A percentile compares a stretch with the other conserved stretches of the same genome.
Conservation (phyloP, 2,329 filamentous ascomycete genomes). For the Ophiostoma quercus region DNA sequence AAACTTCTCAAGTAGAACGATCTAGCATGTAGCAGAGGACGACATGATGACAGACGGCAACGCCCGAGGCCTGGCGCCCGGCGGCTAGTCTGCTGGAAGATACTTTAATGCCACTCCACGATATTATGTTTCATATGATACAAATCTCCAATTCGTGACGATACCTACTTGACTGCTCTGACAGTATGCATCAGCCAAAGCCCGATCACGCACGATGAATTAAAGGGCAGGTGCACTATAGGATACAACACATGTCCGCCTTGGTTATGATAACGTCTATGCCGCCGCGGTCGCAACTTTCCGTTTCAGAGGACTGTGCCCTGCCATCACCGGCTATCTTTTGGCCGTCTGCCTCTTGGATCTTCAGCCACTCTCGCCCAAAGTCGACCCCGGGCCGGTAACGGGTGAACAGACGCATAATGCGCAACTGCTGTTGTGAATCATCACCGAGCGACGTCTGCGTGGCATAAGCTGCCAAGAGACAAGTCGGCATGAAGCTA, state of each 20-base stretch:
- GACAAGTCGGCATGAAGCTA: constrained; percentile 23
- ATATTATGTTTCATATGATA: background rate
- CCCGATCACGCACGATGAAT: background rate
- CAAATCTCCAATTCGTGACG: background rate
- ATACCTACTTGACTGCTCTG: background rate
- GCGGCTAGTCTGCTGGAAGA: background rate
- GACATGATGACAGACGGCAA: background rate
- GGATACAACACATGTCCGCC: background rate
- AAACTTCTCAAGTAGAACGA: constrained; percentile 31
- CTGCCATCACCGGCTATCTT: background rate
- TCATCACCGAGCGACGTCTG: background rate
- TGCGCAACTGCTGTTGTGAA: background rate
- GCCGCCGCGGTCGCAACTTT: background rate
- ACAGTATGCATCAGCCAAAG: background rate
- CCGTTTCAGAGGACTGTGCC: background rate
- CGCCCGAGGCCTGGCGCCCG: background rate
- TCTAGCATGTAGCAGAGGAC: background rate
- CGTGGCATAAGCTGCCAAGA: constrained; percentile 19
- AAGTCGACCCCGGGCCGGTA: background rate
- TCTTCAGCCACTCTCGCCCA: background rate
- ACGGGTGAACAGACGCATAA: background rate
- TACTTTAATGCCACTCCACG: background rate
- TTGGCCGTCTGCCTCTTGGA: background rate
- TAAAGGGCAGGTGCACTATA: background rate
- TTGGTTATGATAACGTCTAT: background rate